A percentile compares a stretch with the other conserved stretches of the same genome.
Evolutionary conservation across 164 flowering plant species (phyloP).

Genomic region (Sedum album): DNA sequence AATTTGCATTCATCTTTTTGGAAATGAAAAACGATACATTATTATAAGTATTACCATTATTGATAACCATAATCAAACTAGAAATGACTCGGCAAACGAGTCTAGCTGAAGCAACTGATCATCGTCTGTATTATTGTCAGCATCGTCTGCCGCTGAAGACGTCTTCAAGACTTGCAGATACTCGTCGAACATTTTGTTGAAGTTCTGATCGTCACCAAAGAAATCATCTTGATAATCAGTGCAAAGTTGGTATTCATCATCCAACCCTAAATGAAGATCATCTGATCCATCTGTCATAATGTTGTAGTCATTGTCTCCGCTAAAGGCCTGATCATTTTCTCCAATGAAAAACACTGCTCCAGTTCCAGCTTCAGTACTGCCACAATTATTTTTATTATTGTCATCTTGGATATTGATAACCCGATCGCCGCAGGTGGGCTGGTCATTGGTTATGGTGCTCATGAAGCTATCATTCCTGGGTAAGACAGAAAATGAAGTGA

Average conservation of each 20-base stretch:
- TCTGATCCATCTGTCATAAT: not conserved
- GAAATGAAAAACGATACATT: not conserved
- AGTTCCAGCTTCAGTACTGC: not conserved
- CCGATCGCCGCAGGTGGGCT: not conserved
- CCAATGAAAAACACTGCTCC: not conserved
- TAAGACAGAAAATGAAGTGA: not conserved
- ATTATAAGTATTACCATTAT: not conserved
- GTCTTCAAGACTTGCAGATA: constrained; percentile 6
- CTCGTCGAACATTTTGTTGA: constrained; percentile 1
- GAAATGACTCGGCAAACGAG: not conserved
- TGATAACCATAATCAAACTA: not conserved
- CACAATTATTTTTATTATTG: not conserved
- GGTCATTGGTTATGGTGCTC: not conserved
- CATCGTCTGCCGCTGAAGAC: not conserved
- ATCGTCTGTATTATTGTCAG: not conserved
- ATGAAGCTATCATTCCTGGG: constrained; percentile 1
- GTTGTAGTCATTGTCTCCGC: not conserved
- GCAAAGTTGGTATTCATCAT: too few species aligned
- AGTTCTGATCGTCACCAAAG: not conserved
- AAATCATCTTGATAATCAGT: too few species aligned
- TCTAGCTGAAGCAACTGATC: constrained; percentile 1
- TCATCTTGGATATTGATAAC: not conserved
- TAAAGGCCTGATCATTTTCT: not conserved
- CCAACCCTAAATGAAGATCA: constrained; percentile 4
- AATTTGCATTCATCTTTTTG: not conserved